A percentile compares a stretch with the other conserved stretches of the same genome.
Evolutionary conservation across 805 yeast genomes (phyloP).

Genomic region (Cyberlindnera veronae): DNA sequence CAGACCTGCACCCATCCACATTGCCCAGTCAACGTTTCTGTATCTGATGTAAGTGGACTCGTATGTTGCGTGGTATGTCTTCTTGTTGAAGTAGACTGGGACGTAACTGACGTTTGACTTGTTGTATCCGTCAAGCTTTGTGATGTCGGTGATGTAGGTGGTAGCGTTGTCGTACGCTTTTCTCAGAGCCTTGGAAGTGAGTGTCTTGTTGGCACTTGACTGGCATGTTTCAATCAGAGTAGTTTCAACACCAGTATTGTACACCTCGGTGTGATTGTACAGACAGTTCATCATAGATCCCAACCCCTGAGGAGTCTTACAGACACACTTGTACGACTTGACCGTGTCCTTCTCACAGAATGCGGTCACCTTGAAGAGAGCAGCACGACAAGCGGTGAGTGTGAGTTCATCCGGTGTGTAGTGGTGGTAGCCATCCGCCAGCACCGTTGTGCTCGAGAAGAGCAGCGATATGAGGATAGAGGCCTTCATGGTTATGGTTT

Average conservation of each 20-base stretch:
- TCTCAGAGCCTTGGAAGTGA: slow-evolving; percentile 34
- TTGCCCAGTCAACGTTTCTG: slow-evolving; percentile 38
- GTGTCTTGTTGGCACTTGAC: slow-evolving; percentile 11
- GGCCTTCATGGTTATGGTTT: not conserved
- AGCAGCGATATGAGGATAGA: not conserved
- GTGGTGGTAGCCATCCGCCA: slow-evolving; percentile 16
- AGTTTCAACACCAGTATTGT: slow-evolving; percentile 18
- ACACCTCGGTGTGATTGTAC: slow-evolving; percentile 14
- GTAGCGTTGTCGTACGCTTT: slow-evolving; percentile 45
- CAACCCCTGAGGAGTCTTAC: slow-evolving; percentile 28
- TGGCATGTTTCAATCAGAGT: slow-evolving; percentile 29
- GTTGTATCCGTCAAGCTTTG: slow-evolving; percentile 33
- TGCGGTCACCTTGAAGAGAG: slow-evolving; percentile 21
- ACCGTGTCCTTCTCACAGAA: slow-evolving; percentile 26
- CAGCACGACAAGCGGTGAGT: slow-evolving; percentile 27
- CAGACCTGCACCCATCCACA: slow-evolving; percentile 43
- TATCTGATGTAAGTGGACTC: slow-evolving; percentile 29
- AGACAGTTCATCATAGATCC: slow-evolving; percentile 32
- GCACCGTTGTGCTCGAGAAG: not conserved
- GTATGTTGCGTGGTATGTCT: slow-evolving; percentile 26
- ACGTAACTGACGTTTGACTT: slow-evolving; percentile 29
- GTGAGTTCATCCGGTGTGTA: slow-evolving; percentile 15
- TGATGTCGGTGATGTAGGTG: slow-evolving; percentile 34
- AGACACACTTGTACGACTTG: slow-evolving; percentile 24
- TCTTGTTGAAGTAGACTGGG: slow-evolving; percentile 35